A percentile compares a stretch with the other conserved stretches of the same genome.
phyloP scores from a whole-genome alignment of 768 basidiomycete genomes.

The Rhizopogon rudus region DNA sequence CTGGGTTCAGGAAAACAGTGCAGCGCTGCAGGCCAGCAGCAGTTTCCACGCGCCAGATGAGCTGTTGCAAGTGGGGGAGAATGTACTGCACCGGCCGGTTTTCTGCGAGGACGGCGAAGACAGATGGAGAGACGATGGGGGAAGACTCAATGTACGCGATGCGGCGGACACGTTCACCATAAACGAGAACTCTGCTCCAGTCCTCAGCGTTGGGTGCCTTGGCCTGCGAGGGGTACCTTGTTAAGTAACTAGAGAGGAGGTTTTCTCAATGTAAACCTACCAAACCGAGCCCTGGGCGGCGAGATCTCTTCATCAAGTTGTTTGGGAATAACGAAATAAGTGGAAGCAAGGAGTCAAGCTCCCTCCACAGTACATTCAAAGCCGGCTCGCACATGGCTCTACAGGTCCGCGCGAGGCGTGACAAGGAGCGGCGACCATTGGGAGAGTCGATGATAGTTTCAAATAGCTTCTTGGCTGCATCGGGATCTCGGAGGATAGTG shows the following conservation, averaged over 20 bases:
- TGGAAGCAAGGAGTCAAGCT: slow-evolving; percentile 70
- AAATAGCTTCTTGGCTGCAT: slow-evolving; percentile 47
- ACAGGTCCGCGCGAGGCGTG: slow-evolving; percentile 72
- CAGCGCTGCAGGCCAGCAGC: slow-evolving; percentile 61
- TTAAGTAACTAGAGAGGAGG: slow-evolving; percentile 6
- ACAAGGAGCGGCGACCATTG: slow-evolving; percentile 61
- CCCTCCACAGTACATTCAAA: slow-evolving; percentile 70
- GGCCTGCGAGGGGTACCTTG: slow-evolving; percentile 31
- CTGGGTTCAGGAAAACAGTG: slow-evolving; percentile 61
- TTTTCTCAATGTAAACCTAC: slow-evolving; percentile 37
- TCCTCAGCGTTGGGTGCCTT: slow-evolving; percentile 61
- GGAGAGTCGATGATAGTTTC: slow-evolving; percentile 52
- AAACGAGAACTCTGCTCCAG: slow-evolving; percentile 62
- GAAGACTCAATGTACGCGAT: slow-evolving; percentile 66
- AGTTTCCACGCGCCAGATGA: slow-evolving; percentile 71
- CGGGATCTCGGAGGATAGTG: slow-evolving; percentile 57
- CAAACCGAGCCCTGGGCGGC: slow-evolving; percentile 71
- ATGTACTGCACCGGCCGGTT: slow-evolving; percentile 58
- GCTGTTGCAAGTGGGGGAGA: slow-evolving; percentile 62
- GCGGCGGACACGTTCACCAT: slow-evolving; percentile 63
- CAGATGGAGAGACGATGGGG: slow-evolving; percentile 56
- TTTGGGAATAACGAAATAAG: slow-evolving; percentile 69
- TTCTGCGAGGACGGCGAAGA: slow-evolving; percentile 66
- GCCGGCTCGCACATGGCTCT: slow-evolving; percentile 68
- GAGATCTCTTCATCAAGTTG: slow-evolving; percentile 61